Percentiles rank a stretch among this genome's conserved stretches.
These are phyloP conservation scores for Avena sativa DNA, from an alignment of 176 grass and related monocot genomes.

Conservation along the genomic window DNA sequence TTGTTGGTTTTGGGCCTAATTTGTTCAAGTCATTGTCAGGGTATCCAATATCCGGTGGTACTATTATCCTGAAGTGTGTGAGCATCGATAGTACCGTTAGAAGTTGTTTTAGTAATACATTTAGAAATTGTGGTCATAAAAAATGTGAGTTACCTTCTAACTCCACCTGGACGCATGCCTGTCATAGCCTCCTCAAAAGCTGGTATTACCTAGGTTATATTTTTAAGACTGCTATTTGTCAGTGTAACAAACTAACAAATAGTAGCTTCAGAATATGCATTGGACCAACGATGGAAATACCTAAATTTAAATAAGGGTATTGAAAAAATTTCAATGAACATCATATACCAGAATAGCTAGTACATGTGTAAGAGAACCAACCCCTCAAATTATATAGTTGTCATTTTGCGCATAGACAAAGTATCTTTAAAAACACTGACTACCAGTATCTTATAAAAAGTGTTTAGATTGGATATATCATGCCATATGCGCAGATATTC, in stretches of 20 bases:
- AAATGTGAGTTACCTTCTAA: conserved; percentile 70
- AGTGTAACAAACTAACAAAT: background rate
- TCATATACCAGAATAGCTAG: background rate
- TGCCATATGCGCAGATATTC: background rate
- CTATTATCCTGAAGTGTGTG: conserved; percentile 71
- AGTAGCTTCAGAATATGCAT: background rate
- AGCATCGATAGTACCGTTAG: background rate
- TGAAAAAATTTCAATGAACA: background rate
- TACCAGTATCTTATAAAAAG: background rate
- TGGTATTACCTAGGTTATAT: conserved; percentile 79
- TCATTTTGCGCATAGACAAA: background rate
- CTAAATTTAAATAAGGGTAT: background rate
- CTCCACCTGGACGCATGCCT: conserved; percentile 79
- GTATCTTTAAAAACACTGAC: background rate
- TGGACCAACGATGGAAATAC: background rate
- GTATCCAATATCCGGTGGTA: conserved; percentile 90
- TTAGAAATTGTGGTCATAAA: background rate
- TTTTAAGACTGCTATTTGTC: conserved; percentile 39
- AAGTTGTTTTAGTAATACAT: background rate
- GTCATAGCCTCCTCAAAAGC: conserved; percentile 94
- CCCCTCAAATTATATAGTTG: background rate
- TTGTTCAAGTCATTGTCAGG: conserved; percentile 83
- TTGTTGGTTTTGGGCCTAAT: conserved; percentile 82
- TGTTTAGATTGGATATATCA: background rate
- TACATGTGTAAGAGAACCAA: background rate